phyloP scores from a whole-genome alignment of 2,329 filamentous ascomycete genomes.

The Kalmusia sp. region DNA sequence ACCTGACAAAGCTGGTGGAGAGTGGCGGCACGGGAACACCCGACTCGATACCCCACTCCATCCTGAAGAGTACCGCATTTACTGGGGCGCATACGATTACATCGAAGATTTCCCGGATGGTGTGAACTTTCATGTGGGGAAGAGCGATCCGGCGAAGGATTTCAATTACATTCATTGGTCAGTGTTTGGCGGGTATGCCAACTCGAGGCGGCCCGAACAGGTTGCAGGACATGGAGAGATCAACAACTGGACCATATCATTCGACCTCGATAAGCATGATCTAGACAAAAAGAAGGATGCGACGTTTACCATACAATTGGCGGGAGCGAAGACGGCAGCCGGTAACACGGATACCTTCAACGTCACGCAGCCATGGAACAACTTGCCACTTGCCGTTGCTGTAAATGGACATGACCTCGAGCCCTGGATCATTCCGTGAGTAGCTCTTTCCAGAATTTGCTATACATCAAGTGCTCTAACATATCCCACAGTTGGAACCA shows the following conservation, averaged over 20 bases:
- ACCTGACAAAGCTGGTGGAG: slow-evolving; percentile 65
- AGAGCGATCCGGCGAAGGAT: slow-evolving; percentile 56
- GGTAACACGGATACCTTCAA: slow-evolving; percentile 68
- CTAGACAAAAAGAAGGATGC: slow-evolving; percentile 4
- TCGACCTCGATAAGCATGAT: slow-evolving; percentile 1
- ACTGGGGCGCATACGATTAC: slow-evolving; percentile 67
- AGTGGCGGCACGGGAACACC: slow-evolving; percentile 63
- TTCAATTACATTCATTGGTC: slow-evolving; percentile 71
- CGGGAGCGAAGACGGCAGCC: slow-evolving; percentile 66
- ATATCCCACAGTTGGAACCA: slow-evolving; percentile 12
- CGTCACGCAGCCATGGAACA: slow-evolving; percentile 58
- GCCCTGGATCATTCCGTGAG: slow-evolving; percentile 58
- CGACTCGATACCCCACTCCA: slow-evolving; percentile 56
- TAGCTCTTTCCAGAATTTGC: background rate
- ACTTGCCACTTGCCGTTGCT: slow-evolving; percentile 58
- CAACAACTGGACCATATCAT: slow-evolving; percentile 12
- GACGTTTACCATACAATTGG: slow-evolving; percentile 54
- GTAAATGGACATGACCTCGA: slow-evolving; percentile 55
- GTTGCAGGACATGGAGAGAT: slow-evolving; percentile 36
- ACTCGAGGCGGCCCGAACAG: slow-evolving; percentile 52
- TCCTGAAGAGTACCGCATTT: slow-evolving; percentile 64
- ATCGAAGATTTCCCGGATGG: slow-evolving; percentile 63
- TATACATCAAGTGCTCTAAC: slow-evolving; percentile 41
- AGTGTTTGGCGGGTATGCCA: slow-evolving; percentile 63
- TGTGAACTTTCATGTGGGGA: slow-evolving; percentile 62